Evolutionary conservation across 257 asterid species (phyloP).

Genomic region (Primulina tabacum): DNA sequence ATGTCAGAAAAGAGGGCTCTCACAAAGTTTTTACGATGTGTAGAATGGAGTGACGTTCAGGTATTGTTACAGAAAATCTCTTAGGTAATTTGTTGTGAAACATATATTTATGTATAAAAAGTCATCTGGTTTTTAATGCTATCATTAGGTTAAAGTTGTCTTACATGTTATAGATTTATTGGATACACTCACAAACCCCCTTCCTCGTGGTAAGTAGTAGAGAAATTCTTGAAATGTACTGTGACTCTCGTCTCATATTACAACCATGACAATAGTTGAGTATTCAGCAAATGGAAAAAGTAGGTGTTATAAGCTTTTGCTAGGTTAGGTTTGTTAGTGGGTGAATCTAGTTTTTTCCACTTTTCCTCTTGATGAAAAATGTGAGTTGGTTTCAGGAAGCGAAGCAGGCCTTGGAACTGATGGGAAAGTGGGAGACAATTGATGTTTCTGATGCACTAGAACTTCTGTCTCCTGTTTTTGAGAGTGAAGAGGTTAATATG

Average conservation of each 20-base stretch:
- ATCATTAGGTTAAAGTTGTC: conserved; percentile 3
- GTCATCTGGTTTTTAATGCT: conserved; percentile 2
- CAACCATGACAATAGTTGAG: neutral
- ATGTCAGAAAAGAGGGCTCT: conserved; percentile 96
- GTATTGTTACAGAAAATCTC: conserved; percentile 35
- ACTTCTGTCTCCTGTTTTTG: conserved; percentile 95
- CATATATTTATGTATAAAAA: conserved; percentile 9
- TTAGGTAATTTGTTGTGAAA: conserved; percentile 9
- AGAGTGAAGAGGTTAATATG: conserved; percentile 88
- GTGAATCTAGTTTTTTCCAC: neutral
- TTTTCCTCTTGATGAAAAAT: conserved; percentile 13
- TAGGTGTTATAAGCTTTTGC: neutral
- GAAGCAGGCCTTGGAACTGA: conserved; percentile 88
- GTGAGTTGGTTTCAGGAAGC: conserved; percentile 66
- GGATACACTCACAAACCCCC: neutral
- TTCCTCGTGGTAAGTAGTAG: conserved; percentile 1
- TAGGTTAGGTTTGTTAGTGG: neutral
- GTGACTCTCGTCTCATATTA: neutral
- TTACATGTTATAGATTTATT: conserved; percentile 1
- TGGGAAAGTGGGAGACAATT: conserved; percentile 96
- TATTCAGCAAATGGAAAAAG: neutral
- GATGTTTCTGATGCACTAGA: conserved; percentile 96
- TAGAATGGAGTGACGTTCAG: conserved; percentile 99
- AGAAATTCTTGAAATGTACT: conserved; percentile 9
- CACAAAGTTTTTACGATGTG: conserved; percentile 89